phyloP scores from a whole-genome alignment of 306 rosid species.

The barrel medic (Medicago truncatula) region DNA sequence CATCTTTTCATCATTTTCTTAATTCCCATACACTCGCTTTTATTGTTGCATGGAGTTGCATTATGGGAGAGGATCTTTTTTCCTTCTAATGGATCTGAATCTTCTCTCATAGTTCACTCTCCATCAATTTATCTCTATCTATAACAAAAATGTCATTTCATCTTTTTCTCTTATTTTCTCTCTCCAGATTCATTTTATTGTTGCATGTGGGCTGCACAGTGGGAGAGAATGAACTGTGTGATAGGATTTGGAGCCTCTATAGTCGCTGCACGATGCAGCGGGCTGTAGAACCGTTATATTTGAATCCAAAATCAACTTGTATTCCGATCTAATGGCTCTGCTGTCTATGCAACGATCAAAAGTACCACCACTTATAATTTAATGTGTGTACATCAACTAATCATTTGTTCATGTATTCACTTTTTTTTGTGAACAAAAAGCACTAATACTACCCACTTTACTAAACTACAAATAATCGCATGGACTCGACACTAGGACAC shows the following conservation, averaged over 20 bases:
- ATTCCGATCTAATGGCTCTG: background rate
- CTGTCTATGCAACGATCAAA: background rate
- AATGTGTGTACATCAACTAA: background rate
- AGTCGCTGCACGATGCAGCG: too few relatives aligned
- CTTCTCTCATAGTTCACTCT: background rate
- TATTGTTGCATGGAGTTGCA: background rate
- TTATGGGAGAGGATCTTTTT: background rate
- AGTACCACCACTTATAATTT: background rate
- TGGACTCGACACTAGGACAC: background rate
- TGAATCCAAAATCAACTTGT: background rate
- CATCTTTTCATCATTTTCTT: background rate
- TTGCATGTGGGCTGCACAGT: background rate
- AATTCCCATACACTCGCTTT: background rate
- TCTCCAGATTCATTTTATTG: background rate
- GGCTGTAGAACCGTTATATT: background rate
- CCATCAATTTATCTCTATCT: background rate
- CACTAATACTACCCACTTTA: background rate
- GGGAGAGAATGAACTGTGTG: background rate
- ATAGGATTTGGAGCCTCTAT: too few relatives aligned
- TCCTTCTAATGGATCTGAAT: background rate
- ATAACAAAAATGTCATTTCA: background rate
- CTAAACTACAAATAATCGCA: background rate
- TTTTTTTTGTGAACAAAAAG: background rate
- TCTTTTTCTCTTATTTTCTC: background rate
- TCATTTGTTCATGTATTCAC: background rate